These are phyloP conservation scores for Primulina huaijiensis DNA, from an alignment of 257 asterid species.

Conservation along the genomic window DNA sequence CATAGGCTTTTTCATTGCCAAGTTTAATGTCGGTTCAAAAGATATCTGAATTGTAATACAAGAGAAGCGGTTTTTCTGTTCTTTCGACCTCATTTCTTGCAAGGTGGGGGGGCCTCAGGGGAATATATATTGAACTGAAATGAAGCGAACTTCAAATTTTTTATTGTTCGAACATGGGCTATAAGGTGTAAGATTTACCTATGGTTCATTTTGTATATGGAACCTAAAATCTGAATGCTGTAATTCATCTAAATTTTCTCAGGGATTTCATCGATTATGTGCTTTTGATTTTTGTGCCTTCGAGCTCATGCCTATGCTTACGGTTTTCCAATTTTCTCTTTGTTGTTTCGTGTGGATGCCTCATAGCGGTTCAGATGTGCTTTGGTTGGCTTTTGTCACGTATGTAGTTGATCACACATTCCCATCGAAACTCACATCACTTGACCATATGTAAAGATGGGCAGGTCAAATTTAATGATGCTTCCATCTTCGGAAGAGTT, in stretches of 20 bases:
- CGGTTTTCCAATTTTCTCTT: neutral
- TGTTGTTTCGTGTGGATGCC: neutral
- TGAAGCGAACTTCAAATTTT: neutral
- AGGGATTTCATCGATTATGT: constrained; percentile 9
- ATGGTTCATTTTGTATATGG: neutral
- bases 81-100: neutral
- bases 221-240: constrained; percentile 12
- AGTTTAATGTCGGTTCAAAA: constrained; percentile 76
- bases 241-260: constrained; percentile 2
- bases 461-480: no score
- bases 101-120: neutral
- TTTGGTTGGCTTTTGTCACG: no score
- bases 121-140: neutral
- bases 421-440: no score
- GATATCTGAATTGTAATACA: constrained; percentile 28
- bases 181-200: neutral
- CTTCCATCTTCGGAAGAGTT: no score
- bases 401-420: neutral
- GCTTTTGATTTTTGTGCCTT: neutral
- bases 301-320: neutral
- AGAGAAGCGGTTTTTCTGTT: constrained; percentile 7
- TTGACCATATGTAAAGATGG: no score
- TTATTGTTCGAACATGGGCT: neutral
- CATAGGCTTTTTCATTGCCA: constrained; percentile 91
- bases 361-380: neutral